Base-by-base conservation (phyloP, 2,329 filamentous ascomycete species). In the Stagonosporopsis rhizophila region DNA sequence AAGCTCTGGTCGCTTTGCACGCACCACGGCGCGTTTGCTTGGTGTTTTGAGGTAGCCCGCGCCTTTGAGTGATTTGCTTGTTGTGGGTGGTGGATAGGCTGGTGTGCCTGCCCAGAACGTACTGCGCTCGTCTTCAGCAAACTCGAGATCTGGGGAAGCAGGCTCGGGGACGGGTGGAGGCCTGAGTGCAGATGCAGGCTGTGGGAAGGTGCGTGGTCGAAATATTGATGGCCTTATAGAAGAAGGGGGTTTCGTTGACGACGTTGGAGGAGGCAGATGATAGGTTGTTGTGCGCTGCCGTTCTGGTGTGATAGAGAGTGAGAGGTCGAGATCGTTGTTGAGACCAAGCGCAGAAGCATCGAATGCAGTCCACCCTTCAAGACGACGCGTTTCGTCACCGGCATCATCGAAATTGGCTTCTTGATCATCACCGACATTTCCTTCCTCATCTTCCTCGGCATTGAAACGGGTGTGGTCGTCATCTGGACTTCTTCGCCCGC, bases 1-100 rank as follows among this genome's bases (percentile, higher is more conserved):
- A 1, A 73, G 53, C 28, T 71, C 69, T 9, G 67, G 65, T 9
- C 71, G 62, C 52, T 75, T 77, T 1, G 69, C 65, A 1, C 75
- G 61, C 2, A 69, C 75, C 0, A 77, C 67, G 41, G 64, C 69
- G 22, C 77, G 71, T 53, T 78, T 78, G 38, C 77, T 79, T 0
- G 80, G 80, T 27, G 80, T 81, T 35, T 80, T 78, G 52, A 82
- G 73, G 49, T 82, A 82, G 0, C 77, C 77, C 32, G 44, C 49
- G 12, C 44, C 44, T 41, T 44, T 58, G 32, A 47, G 51, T 8
- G 71, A 63, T 52, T 61, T 68, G 17, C 47, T 54, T 11, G 32
- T 40, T 14, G 44, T 58, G 22, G 57, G 44, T 23, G 50, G 37
- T 5, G 61, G 66, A 19, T 56, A 56, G 52, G 65, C 62, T 15